Evolutionary conservation across 805 yeast species (phyloP).

Genomic region (Starmera amethionina): DNA sequence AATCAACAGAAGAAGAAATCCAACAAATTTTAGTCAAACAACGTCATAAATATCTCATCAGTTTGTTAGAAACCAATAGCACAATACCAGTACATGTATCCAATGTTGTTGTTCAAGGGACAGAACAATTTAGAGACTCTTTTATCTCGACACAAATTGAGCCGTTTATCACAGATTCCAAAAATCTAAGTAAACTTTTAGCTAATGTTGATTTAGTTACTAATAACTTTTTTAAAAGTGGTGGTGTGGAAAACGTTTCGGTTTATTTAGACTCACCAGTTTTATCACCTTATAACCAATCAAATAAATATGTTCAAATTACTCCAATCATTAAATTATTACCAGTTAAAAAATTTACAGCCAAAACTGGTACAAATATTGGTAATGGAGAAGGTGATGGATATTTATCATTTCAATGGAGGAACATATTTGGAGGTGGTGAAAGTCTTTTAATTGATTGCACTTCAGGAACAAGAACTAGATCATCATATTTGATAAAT

Average conservation of each 20-base stretch:
- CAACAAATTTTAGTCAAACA: slow-evolving; percentile 14
- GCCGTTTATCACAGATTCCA: slow-evolving; percentile 32
- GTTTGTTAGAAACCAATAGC: slow-evolving; percentile 20
- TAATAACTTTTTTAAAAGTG: slow-evolving; percentile 32
- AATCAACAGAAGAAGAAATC: slow-evolving; percentile 19
- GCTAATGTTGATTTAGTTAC: slow-evolving; percentile 32
- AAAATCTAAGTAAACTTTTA: slow-evolving; percentile 32
- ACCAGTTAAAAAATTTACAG: slow-evolving; percentile 64
- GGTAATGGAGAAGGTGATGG: slow-evolving; percentile 98
- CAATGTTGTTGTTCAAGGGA: slow-evolving; percentile 38
- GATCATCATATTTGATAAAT: slow-evolving; percentile 42
- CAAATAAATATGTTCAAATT: slow-evolving; percentile 9
- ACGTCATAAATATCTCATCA: slow-evolving; percentile 17
- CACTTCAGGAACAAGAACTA: slow-evolving; percentile 51
- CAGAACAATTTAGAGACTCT: slow-evolving; percentile 33
- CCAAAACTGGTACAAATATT: slow-evolving; percentile 89
- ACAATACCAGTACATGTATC: slow-evolving; percentile 33
- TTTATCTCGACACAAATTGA: slow-evolving; percentile 37
- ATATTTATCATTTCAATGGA: slow-evolving; percentile 61
- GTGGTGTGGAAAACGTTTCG: slow-evolving; percentile 32
- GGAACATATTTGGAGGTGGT: slow-evolving; percentile 61
- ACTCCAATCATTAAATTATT: slow-evolving; percentile 21
- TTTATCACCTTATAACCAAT: slow-evolving; percentile 1
- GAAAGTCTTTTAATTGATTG: slow-evolving; percentile 47
- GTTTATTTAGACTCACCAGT: slow-evolving; percentile 21